phyloP scores from a whole-genome alignment of 1,284 basidiomycete genomes.

The Marasmius sp. region DNA sequence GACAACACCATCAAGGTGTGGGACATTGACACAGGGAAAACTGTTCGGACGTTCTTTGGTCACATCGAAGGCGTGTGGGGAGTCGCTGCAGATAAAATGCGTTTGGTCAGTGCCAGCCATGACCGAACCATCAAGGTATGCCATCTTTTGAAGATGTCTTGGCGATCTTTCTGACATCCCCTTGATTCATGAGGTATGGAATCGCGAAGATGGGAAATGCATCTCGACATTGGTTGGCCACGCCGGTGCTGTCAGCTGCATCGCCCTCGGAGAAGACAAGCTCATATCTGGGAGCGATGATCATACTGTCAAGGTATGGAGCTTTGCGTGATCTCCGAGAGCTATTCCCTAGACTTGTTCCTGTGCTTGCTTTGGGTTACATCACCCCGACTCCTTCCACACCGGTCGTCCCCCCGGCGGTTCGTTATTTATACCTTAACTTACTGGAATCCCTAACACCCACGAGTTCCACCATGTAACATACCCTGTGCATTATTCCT shows the following conservation, averaged over 20 bases:
- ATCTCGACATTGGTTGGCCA: constrained; percentile 93
- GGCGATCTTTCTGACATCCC: constrained; percentile 2
- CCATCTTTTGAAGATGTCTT: constrained; percentile 10
- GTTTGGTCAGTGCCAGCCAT: constrained; percentile 91
- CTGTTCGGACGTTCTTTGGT: constrained; percentile 87
- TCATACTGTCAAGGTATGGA: constrained; percentile 80
- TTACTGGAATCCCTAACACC: no score
- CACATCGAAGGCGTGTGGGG: constrained; percentile 98
- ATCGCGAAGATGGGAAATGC: constrained; percentile 85
- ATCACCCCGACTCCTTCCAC: no score
- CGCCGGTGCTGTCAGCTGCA: constrained; percentile 89
- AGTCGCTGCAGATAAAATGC: constrained; percentile 88
- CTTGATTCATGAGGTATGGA: constrained; percentile 72
- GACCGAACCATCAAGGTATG: constrained; percentile 88
- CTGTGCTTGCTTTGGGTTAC: no score
- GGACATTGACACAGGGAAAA: constrained; percentile 89
- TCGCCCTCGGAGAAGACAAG: constrained; percentile 92
- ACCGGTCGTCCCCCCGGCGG: no score
- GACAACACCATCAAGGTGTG: constrained; percentile 97
- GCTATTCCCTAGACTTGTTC: no score
- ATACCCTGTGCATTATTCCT: no score
- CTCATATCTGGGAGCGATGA: constrained; percentile 95
- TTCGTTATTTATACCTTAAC: no score
- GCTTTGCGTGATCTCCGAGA: constrained; percentile 49
- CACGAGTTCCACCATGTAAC: no score